Base-by-base conservation (phyloP, 2,329 filamentous ascomycete genomes). In the Trichoderma endophyticum region DNA sequence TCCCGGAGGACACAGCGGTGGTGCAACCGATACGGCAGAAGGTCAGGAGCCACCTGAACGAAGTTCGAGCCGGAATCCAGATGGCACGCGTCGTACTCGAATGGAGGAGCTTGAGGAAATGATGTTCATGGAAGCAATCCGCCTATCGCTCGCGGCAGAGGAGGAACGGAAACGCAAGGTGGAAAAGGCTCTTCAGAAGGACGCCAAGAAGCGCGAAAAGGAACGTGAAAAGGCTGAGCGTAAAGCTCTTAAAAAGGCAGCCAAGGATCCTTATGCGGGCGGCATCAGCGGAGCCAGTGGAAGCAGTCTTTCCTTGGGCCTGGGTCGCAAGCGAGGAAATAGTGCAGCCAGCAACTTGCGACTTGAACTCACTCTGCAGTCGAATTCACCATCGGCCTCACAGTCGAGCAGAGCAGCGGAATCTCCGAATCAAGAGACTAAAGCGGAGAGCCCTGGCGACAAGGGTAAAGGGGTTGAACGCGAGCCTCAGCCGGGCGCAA, bases 61-160 rank as follows among this genome's bases (percentile, higher is more conserved):
- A 43, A 73, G 73, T 4, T 74, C 77, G 18, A 73, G 76, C 11
- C 63, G 77, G 2, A 75, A 72, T 48, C 65, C 75, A 3, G 75
- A 76, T 11, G 76, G 76, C 15, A 77, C 77, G 70, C 77, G 84
- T 72, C 81, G 86, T 60, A 80, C 79, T 71, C 87, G 93, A 34
- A 89, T 97, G 79, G 93, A 97, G 26, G 95, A 98, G 76, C 86
- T 98, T 0, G 96, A 99, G 80, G 95, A 97, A 63, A 93, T 99
- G 85, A 99, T 99, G 96, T 94, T 98, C 86, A 94, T 96, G 86
- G 96, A 99, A 80, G 96, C 96, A 0, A 97, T 99, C 62, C 88
- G 96, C 51, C 82, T 97, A 34, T 97, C 94, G 62, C 85, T 99
- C n/a, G 94, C 92, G 0, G 91, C 93, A 1, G 96, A 99, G 80